Conservation (phyloP, 441 rosid species). For the Eutrema salsugineum region DNA sequence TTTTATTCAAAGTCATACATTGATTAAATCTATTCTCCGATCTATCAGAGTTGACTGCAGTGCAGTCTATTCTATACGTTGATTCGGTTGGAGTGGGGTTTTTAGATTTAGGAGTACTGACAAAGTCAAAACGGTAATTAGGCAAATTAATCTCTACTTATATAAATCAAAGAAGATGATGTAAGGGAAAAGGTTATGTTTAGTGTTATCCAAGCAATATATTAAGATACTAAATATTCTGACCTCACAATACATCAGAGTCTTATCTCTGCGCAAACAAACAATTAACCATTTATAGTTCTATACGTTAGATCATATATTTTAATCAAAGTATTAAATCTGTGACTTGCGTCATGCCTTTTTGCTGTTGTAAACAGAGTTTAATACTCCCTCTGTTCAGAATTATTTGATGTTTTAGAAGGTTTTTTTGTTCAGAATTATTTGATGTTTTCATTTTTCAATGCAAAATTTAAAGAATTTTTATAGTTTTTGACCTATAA, state of each 20-base stretch:
- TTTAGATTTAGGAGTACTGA: not conserved
- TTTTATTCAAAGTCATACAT: not conserved
- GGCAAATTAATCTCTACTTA: not conserved
- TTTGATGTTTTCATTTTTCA: too few relatives aligned
- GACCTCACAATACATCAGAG: not conserved
- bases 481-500: too few relatives aligned
- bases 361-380: constrained; percentile 29
- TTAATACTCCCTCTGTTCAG: too few relatives aligned
- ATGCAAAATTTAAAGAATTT: too few relatives aligned
- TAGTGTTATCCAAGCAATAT: not conserved
- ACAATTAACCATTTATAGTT: not conserved
- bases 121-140: not conserved
- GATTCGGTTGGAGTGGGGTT: not conserved
- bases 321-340: not conserved
- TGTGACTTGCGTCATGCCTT: constrained; percentile 27
- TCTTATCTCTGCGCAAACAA: constrained; percentile 6
- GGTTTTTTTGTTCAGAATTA: too few relatives aligned
- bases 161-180: not conserved
- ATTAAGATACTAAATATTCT: not conserved
- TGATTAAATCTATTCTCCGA: not conserved
- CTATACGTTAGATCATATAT: not conserved
- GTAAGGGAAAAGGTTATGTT: not conserved
- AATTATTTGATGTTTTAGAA: too few relatives aligned
- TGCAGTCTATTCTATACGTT: too few relatives aligned
- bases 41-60: not conserved